phyloP scores from a whole-genome alignment of 169 alveolate species.

The Eimeria praecox region DNA sequence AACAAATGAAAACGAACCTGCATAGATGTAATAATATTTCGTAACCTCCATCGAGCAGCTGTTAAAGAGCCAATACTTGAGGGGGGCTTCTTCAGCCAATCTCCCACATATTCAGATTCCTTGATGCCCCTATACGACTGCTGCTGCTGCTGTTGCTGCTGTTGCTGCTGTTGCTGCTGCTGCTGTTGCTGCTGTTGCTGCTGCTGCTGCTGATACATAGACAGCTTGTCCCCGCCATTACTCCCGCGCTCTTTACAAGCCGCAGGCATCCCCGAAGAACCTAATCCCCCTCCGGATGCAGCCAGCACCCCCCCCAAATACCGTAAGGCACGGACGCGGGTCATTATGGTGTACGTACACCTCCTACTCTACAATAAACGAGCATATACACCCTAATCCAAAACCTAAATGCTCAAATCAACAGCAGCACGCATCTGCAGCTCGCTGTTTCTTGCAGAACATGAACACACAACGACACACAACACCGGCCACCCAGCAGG shows the following conservation, averaged over 20 bases:
- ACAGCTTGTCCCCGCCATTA: not conserved
- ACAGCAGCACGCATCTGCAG: too few species aligned
- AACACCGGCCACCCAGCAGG: too few species aligned
- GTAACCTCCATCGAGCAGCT: not conserved
- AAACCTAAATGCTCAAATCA: too few species aligned
- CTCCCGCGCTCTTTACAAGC: not conserved
- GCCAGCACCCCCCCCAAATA: not conserved
- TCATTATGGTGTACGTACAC: constrained; percentile 12
- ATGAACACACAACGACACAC: not conserved
- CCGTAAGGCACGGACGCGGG: not conserved
- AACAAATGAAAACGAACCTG: not conserved
- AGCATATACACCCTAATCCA: too few species aligned
- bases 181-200: constrained; percentile 22
- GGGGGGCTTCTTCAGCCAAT: not conserved
- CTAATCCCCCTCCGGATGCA: not conserved
- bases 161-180: not conserved
- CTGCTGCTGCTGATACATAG: too few species aligned
- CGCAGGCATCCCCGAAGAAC: not conserved
- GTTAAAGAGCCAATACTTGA: not conserved
- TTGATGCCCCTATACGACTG: too few species aligned
- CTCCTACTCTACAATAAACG: not conserved
- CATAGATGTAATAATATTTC: not conserved
- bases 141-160: constrained; percentile 4
- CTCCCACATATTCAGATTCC: not conserved
- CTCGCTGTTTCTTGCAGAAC: not conserved